phyloP scores from a whole-genome alignment of 2,329 filamentous ascomycete species.

The Phyllosticta citrichinensis region DNA sequence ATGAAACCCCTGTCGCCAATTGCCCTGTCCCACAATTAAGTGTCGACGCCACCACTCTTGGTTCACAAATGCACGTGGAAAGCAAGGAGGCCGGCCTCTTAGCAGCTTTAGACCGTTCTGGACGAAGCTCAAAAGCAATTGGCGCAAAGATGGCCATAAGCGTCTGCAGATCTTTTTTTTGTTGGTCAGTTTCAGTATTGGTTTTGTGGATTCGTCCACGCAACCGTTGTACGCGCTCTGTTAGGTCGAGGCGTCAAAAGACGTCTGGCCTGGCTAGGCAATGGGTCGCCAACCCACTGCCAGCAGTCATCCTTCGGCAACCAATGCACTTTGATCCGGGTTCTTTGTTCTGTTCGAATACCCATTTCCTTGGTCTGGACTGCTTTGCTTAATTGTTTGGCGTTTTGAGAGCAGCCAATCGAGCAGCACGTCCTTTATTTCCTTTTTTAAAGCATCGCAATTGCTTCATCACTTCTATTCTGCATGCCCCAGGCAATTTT shows the following conservation, averaged over 20 bases:
- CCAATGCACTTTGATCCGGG: constrained; percentile 9
- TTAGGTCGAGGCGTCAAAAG: neutral
- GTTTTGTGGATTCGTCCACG: neutral
- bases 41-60: neutral
- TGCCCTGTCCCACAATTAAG: neutral
- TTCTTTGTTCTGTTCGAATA: constrained; percentile 11
- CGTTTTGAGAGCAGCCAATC: neutral
- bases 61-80: neutral
- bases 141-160: neutral
- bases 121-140: neutral
- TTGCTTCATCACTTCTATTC: neutral
- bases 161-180: neutral
- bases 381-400: constrained; percentile 7
- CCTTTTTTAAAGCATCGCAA: neutral
- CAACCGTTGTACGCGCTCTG: neutral
- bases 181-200: neutral
- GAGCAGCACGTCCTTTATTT: neutral
- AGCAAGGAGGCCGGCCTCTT: neutral
- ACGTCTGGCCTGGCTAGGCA: neutral
- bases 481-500: neutral
- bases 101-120: neutral
- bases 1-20: constrained; percentile 55
- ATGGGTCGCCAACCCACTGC: neutral
- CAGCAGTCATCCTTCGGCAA: neutral
- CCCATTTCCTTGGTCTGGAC: constrained; percentile 10